phyloP scores from a whole-genome alignment of 1,139 yeast species.

The Taphrina sp. region DNA sequence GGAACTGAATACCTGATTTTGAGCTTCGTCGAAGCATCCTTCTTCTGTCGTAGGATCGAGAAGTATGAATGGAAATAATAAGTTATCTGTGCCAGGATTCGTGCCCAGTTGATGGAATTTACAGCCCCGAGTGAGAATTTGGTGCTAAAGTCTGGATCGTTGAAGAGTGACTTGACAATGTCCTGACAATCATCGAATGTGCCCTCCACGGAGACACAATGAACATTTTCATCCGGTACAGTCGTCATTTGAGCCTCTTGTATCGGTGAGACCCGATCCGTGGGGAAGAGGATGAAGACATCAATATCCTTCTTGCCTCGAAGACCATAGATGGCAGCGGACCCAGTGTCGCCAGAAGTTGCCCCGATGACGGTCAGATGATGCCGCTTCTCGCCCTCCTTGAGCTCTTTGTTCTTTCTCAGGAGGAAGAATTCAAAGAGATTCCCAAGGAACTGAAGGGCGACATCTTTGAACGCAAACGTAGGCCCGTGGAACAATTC shows the following conservation, averaged over 20 bases:
- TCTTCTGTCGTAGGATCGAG: conserved; percentile 54
- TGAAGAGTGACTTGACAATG: conserved; percentile 87
- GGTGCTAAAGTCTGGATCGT: conserved; percentile 79
- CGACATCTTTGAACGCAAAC: conserved; percentile 97
- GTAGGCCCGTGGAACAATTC: conserved; percentile 99
- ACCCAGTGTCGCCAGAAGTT: conserved; percentile 98
- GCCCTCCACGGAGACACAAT: conserved; percentile 90
- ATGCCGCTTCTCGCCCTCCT: conserved; percentile 59
- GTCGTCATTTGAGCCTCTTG: conserved; percentile 99
- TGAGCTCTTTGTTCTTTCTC: conserved; percentile 67
- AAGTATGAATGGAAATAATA: conserved; percentile 92
- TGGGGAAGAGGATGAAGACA: conserved; percentile 92
- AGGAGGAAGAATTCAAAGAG: conserved; percentile 85
- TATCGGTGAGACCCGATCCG: conserved; percentile 94
- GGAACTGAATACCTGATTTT: conserved; percentile 88
- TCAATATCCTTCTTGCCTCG: conserved; percentile 95
- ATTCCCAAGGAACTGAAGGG: conserved; percentile 95
- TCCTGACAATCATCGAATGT: conserved; percentile 98
- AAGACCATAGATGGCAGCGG: conserved; percentile 97
- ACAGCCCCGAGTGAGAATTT: conserved; percentile 96
- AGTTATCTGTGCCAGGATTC: conserved; percentile 95
- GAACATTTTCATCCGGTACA: conserved; percentile 89
- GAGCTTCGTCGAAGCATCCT: conserved; percentile 36
- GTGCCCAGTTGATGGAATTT: conserved; percentile 98
- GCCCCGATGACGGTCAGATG: conserved; percentile 96